Conservation (phyloP, 306 rosid genomes). For the Sphenostylis stenocarpa region DNA sequence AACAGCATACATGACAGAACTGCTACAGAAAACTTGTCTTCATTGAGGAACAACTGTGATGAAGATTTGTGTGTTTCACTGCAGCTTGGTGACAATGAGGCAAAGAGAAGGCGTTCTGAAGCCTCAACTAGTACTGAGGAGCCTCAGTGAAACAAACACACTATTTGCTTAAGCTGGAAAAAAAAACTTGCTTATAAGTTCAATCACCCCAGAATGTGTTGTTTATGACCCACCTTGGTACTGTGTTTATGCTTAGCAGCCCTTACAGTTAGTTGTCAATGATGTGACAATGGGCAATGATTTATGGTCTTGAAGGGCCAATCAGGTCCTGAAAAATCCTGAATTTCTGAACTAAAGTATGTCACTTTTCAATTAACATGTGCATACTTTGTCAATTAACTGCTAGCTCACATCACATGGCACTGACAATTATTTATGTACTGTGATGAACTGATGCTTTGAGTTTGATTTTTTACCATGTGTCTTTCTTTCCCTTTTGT, state of each 20-base stretch:
- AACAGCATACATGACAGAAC: conserved; percentile 44
- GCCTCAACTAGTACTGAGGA: conserved; percentile 75
- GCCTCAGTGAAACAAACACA: conserved; percentile 47
- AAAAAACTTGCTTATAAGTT: conserved; percentile 7
- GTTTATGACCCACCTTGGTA: conserved; percentile 26
- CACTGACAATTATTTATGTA: neutral
- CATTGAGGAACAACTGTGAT: conserved; percentile 58
- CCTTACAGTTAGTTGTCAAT: conserved; percentile 25
- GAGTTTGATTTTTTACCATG: neutral
- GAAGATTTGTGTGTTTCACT: conserved; percentile 82
- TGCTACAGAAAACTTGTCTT: conserved; percentile 73
- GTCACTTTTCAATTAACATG: neutral
- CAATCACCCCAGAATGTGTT: conserved; percentile 28
- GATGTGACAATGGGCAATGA: neutral
- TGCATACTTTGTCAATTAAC: conserved; percentile 2
- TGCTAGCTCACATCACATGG: neutral
- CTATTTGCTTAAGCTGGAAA: conserved; percentile 32
- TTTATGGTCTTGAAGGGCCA: conserved; percentile 25
- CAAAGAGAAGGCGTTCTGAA: conserved; percentile 85
- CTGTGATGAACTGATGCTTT: neutral
- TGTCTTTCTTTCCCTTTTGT: neutral
- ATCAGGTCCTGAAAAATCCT: conserved; percentile 20
- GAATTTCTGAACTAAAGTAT: neutral
- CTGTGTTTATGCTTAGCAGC: conserved; percentile 34
- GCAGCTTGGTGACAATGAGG: conserved; percentile 94